These are phyloP conservation scores for Saturnispora galanensis DNA, from an alignment of 805 yeast species.

Conservation along the genomic window DNA sequence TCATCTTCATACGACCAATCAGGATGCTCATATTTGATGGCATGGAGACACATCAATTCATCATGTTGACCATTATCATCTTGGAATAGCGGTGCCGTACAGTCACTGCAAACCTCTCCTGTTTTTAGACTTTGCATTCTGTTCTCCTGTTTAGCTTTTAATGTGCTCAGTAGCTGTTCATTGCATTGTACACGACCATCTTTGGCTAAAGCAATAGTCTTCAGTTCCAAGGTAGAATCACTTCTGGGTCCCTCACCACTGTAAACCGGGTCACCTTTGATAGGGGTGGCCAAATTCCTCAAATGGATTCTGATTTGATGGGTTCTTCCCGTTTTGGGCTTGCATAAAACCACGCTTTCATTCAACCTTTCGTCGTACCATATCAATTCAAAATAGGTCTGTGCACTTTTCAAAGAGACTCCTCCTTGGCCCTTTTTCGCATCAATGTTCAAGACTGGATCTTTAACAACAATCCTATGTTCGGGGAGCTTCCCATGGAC, in stretches of 20 bases:
- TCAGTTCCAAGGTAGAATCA: constrained; percentile 5
- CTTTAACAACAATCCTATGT: constrained; percentile 21
- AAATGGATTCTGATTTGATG: constrained; percentile 52
- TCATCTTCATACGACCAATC: constrained; percentile 32
- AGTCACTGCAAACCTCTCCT: constrained; percentile 25
- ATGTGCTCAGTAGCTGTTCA: background rate
- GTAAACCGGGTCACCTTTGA: constrained; percentile 29
- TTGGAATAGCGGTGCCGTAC: constrained; percentile 26
- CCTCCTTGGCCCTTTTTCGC: constrained; percentile 24
- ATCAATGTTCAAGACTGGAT: constrained; percentile 30
- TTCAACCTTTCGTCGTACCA: constrained; percentile 21
- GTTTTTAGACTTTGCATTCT: constrained; percentile 6
- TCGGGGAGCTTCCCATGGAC: constrained; percentile 33
- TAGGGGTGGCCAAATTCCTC: constrained; percentile 33
- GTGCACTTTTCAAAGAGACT: constrained; percentile 15
- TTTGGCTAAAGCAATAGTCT: background rate
- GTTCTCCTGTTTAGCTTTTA: constrained; percentile 3
- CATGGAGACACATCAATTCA: constrained; percentile 38
- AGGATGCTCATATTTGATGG: constrained; percentile 29
- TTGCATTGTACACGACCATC: background rate
- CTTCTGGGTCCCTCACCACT: constrained; percentile 7
- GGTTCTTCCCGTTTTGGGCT: constrained; percentile 43
- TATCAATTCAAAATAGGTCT: constrained; percentile 19
- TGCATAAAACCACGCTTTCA: constrained; percentile 38
- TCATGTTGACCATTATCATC: constrained; percentile 24